Evolutionary conservation across 345 rosid genomes (phyloP), one percentile per base, ranked within the genome.

Genomic region (Salix koriyanagi): DNA sequence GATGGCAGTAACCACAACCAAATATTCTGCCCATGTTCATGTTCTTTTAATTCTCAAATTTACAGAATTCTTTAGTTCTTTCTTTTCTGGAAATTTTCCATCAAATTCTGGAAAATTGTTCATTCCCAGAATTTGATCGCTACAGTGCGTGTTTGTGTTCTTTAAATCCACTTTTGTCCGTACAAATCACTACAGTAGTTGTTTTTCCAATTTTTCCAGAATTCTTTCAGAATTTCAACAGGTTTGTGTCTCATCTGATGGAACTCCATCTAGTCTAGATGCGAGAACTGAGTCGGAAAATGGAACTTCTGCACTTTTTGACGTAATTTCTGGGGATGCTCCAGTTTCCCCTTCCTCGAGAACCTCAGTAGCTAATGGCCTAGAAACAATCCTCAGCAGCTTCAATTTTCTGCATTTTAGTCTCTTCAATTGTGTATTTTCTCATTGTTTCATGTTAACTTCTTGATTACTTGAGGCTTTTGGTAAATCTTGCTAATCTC

Each of bases 271-370:
- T 21, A 41, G 70, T 37, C 88, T 69, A 36, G 89, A 89, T 77
- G 93, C 96, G 69, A 83, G 77, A 25, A 86, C 91, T 21, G 90
- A 86, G 82, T 95, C 99, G 15, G 42, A 77, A 60, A 87, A 82
- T 69, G 97, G 90, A 67, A 77, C 87, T 50, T 84, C 69, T 69
- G 88, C 97, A 4, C 84, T 95, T 67, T 95, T 87, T 64, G 90
- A 95, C 83, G 94, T 90, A 66, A 91, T 91, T 85, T 86, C 89
- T 14, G 97, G 97, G 54, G 88, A 80, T 83, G 52, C 90, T 79
- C 88, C 97, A 2, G 99, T 91, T 81, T 90, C 94, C 81, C 96
- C 95, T 77, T 86, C 97, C 21, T 73, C 90, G 79, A 95, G 90
- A 83, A 78, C 84, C 60, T 92, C 97, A 3, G 89, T 89, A 52